Evolutionary conservation across 306 rosid genomes (phyloP), one percentile per base, ranked within the genome.

Genomic region (Benincasa hispida): DNA sequence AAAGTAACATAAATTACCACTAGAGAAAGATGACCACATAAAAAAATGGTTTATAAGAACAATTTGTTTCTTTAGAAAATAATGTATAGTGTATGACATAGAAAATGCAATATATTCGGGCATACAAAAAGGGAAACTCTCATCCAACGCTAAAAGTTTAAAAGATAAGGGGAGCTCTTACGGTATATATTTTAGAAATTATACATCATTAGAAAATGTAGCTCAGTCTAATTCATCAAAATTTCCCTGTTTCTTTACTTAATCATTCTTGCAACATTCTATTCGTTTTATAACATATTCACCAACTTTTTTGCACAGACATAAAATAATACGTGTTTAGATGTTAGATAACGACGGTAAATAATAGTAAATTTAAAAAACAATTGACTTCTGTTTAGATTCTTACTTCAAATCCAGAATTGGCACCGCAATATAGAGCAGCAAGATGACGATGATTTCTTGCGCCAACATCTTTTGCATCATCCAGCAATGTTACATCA

Each of bases 361-460:
- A 63, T 63, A 32, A 62, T 8, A 63, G 70, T 63, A 63, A 62
- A 17, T 63, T 30, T 18, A 9, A 21, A 32, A 35, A 63, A 41
- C 30, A 67, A 67, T 12, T 11, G 32, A 41, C 74, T 48, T 68
- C 48, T 41, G 24, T 54, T 70, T 28, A 2, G 53, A 28, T 80
- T 70, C 76, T 56, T 89, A 91, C 98, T 96, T 94, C 98, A 80
- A 90, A 91, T 77, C 98, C 97, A 6, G 98, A 96, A 74, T 81
- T 89, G 72, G 95, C 87, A 62, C 96, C 90, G 79, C 98, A 91
- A 79, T 87, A 87, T 28, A 90, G 81, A 5, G 98, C 98, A 74
- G 91, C 93, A 63, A 94, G 90, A 60, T 86, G 96, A 24, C 91
- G 90, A 66, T 47, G 75, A 85, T 94, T 94, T 87, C 81, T 82